Base-by-base conservation (phyloP, 2,329 filamentous ascomycete genomes). In the Colletotrichum sp. region DNA sequence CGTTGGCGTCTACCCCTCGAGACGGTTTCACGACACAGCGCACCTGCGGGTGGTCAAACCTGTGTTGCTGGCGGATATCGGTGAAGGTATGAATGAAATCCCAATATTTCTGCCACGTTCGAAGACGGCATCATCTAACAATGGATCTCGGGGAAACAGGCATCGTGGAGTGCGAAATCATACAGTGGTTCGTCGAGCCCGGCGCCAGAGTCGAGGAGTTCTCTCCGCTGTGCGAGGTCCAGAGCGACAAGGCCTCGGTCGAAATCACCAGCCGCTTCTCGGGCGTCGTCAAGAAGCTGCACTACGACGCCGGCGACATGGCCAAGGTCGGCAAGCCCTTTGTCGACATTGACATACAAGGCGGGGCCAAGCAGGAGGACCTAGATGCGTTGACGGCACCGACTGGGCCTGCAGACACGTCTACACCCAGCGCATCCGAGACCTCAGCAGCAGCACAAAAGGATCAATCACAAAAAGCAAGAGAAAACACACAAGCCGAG, bases 141-240 rank as follows among this genome's bases (percentile, higher is more conserved):
- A 52, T 78, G 79, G 48, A 74, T 62, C 55, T 71, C n/a, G 68
- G 58, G 18, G 16, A 58, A 66, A 56, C 80, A 97, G 97, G 97
- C 71, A 99, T 98, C 81, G 96, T 97, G 83, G 97, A 99, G 87
- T 98, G 97, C 82, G 97, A 99, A 86, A 95, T 99, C 81, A 98
- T 98, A 81, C 97, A 99, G 88, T 99, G 97, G 97, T 99, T 98
- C 84, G 96, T 99, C 79, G 94, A 98, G 86, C 96, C 97, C 66
- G 96, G 96, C 74, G 97, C 97, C 43, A 93, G 94, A 74, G 96
- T 99, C 80, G 96, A 99, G 87, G 96, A 99, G 87, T 99, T 98
- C 90, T 97, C 97, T 80, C 97, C 96, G 76, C 90, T 99, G 62
- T 99, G 97, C 86, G 97, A 99, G 87, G 97, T 99, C 60, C 97